These are phyloP conservation scores for Claviceps maximensis DNA, from an alignment of 2,329 filamentous ascomycete genomes.

Conservation along the genomic window DNA sequence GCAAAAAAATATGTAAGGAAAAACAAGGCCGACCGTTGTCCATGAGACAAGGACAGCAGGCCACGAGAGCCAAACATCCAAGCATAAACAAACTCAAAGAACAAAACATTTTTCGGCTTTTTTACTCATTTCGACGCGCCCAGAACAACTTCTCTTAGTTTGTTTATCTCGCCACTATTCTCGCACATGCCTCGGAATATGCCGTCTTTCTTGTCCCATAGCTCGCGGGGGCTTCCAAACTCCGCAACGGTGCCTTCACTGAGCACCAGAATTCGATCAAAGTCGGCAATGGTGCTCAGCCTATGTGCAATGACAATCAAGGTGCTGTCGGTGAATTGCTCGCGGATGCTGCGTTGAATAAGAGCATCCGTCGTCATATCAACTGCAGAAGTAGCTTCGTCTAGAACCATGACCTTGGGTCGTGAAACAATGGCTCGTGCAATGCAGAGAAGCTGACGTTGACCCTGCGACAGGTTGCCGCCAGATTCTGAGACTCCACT, in stretches of 20 bases:
- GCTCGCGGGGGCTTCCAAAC: constrained; percentile 49
- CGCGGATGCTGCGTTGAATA: constrained; percentile 60
- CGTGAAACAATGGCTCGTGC: constrained; percentile 59
- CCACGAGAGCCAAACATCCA: no score
- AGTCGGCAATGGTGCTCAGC: constrained; percentile 63
- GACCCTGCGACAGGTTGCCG: constrained; percentile 62
- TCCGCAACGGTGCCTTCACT: constrained; percentile 55
- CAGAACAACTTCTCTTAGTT: constrained; percentile 33
- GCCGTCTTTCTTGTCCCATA: constrained; percentile 40
- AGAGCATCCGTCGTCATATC: constrained; percentile 64
- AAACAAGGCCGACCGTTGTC: no score
- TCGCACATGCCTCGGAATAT: constrained; percentile 52
- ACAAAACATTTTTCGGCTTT: background rate
- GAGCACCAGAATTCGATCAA: constrained; percentile 60
- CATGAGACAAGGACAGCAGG: no score
- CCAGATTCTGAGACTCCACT: constrained; percentile 59
- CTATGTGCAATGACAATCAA: constrained; percentile 65
- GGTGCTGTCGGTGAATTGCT: constrained; percentile 56
- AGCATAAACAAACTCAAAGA: background rate
- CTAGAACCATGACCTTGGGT: constrained; percentile 66
- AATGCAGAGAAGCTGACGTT: constrained; percentile 63
- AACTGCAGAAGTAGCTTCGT: constrained; percentile 68
- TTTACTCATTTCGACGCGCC: constrained; percentile 4
- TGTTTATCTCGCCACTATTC: constrained; percentile 45
- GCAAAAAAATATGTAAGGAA: no score